Base-by-base conservation (phyloP, 208 protist genomes). In the Leishmania martiniquensis region DNA sequence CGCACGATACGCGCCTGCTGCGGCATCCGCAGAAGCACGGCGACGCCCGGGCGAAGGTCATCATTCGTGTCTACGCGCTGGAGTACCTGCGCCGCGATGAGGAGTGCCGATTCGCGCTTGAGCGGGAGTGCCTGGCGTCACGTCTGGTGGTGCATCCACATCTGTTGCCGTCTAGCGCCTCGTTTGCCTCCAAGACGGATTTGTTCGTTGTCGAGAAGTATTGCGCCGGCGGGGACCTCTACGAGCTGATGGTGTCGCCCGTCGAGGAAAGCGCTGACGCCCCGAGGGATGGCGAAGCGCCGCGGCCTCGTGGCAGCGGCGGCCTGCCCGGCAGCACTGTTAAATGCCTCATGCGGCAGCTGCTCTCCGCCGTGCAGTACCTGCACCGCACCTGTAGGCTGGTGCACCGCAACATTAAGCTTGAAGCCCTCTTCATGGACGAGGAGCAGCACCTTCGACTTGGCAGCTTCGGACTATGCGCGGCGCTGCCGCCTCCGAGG, bases 361-460 rank as follows among this genome's bases (percentile, higher is more conserved):
- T 97, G 51, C 77, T 95, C 72, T 68, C 77, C 22, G 89, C 80
- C 0, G 55, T 97, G 32, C 34, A 83, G 17, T 84, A 91, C 76
- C 83, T 93, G 10, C 93, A 97, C 78, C 80, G 71, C 5, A 72
- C 51, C 25, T 90, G 83, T 67, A 84, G 90, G 42, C 67, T 95
- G 17, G 84, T 78, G 7, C 93, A 97, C 82, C 91, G 93, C 39
- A 91, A 92, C 81, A 87, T 97, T 32, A 94, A 92, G 68, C 85
- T 97, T 2, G 91, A 97, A 71, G 89, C 80, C 42, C 85, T 97
- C 32, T 86, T 91, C 73, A 75, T 93, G 0, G 87, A 94, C 51
- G 77, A 75, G 2, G 75, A 77, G 45, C 85, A 84, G 75, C 70
- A 80, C 39, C 77, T 92, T 4, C 89, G 84, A n/a, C 77, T 97